Evolutionary conservation across 129 eudicot genomes (phyloP).

Genomic region (Heracleum sosnowskyi): DNA sequence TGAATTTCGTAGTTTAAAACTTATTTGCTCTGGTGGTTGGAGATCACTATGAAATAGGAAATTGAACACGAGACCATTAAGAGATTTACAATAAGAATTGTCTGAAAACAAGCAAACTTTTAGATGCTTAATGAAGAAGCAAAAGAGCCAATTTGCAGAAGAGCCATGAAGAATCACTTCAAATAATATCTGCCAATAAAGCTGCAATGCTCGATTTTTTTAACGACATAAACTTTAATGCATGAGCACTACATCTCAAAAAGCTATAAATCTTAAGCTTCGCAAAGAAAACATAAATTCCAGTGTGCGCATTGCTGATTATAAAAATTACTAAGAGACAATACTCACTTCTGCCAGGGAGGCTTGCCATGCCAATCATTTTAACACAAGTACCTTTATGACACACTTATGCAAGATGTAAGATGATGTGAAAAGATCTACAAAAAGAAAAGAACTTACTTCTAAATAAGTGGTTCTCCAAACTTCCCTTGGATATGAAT

Average conservation of each 20-base stretch:
- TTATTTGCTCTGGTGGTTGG: background rate
- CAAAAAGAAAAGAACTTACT: constrained; percentile 28
- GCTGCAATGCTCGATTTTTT: background rate
- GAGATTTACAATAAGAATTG: background rate
- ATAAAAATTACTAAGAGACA: background rate
- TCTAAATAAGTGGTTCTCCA: constrained; percentile 62
- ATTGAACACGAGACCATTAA: background rate
- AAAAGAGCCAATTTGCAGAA: background rate
- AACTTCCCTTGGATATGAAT: constrained; percentile 60
- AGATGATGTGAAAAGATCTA: background rate
- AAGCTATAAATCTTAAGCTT: background rate
- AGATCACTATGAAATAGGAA: background rate
- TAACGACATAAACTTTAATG: background rate
- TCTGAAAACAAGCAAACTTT: background rate
- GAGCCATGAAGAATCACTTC: background rate
- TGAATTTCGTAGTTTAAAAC: background rate
- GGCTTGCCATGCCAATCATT: background rate
- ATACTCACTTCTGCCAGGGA: background rate
- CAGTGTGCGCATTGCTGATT: background rate
- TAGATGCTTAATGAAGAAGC: background rate
- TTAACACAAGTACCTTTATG: background rate
- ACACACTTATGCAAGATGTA: background rate
- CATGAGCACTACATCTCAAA: background rate
- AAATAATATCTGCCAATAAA: background rate
- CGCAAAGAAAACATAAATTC: background rate